A percentile compares a stretch with the other conserved stretches of the same genome.
Conservation (phyloP, 2,329 filamentous ascomycete genomes). For the Cryphonectria nitschkei region DNA sequence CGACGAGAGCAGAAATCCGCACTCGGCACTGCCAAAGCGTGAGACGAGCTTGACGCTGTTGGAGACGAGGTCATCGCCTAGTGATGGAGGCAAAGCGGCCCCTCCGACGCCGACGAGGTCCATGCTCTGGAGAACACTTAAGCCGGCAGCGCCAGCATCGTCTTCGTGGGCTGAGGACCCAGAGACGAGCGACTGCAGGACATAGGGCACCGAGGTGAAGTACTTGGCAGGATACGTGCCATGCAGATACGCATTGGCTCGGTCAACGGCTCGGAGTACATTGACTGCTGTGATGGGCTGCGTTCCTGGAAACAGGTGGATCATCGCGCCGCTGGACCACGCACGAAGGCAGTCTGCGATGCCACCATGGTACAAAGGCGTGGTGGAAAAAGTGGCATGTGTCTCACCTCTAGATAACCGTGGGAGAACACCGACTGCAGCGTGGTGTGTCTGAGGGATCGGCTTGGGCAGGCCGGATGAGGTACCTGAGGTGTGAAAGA, state of each 20-base stretch:
- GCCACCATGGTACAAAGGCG: conserved; percentile 68
- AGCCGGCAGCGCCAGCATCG: conserved; percentile 35
- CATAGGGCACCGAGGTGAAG: conserved; percentile 65
- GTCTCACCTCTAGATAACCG: conserved; percentile 41
- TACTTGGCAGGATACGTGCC: conserved; percentile 48
- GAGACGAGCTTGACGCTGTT: conserved; percentile 60
- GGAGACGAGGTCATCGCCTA: conserved; percentile 57
- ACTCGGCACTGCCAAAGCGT: conserved; percentile 68
- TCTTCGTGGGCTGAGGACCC: conserved; percentile 35
- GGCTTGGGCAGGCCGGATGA: conserved; percentile 66
- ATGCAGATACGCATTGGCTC: conserved; percentile 36
- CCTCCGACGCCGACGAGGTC: conserved; percentile 67
- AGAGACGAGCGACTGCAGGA: conserved; percentile 55
- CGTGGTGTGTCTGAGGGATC: conserved; percentile 61
- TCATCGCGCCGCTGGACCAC: conserved; percentile 61
- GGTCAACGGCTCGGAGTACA: conserved; percentile 51
- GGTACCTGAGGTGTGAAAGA: conserved; percentile 68
- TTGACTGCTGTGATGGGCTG: conserved; percentile 60
- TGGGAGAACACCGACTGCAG: conserved; percentile 58
- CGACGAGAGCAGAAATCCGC: conserved; percentile 67
- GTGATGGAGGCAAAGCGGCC: conserved; percentile 55
- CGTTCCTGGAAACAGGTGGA: conserved; percentile 66
- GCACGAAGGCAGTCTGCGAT: conserved; percentile 65
- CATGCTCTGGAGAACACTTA: conserved; percentile 53
- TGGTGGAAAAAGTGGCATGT: conserved; percentile 64